Percentiles rank a stretch among this genome's conserved stretches.
These are phyloP conservation scores for Kazachstania africana DNA, from an alignment of 805 yeast species.

Conservation along the genomic window DNA sequence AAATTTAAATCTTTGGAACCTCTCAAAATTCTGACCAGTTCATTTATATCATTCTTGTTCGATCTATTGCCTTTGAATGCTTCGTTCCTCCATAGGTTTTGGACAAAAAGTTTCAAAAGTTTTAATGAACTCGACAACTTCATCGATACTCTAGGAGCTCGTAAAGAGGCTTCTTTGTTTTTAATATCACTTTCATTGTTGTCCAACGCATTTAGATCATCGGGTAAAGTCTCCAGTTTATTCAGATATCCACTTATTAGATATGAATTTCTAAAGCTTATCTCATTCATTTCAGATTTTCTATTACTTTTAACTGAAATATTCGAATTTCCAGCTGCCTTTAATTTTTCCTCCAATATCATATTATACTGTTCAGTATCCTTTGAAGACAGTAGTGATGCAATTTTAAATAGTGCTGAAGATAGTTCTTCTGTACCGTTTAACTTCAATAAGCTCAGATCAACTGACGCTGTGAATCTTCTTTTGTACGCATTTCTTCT, in stretches of 20 bases:
- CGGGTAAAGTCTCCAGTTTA: constrained; percentile 9
- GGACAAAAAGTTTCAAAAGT: background rate
- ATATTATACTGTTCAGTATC: too few relatives aligned
- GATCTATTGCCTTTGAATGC: background rate
- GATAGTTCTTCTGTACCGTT: background rate
- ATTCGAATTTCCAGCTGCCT: too few relatives aligned
- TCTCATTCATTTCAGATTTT: background rate
- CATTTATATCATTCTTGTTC: constrained; percentile 7
- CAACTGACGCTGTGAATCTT: background rate
- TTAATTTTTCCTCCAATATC: too few relatives aligned
- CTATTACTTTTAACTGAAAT: too few relatives aligned
- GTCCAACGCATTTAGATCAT: constrained; percentile 2
- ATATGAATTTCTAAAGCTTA: constrained; percentile 4
- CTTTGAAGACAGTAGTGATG: background rate
- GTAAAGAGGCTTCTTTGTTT: too few relatives aligned
- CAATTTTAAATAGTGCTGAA: background rate
- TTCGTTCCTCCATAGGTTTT: background rate
- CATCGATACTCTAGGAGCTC: background rate
- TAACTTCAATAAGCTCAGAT: background rate
- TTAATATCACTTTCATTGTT: too few relatives aligned
- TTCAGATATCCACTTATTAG: constrained; percentile 17
- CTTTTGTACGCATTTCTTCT: background rate
- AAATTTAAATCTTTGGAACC: constrained; percentile 17
- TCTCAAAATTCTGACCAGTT: too few relatives aligned
- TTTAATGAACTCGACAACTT: background rate